Conservation (phyloP, 2,329 filamentous ascomycete species). For the Neofusicoccum umdonicola region DNA sequence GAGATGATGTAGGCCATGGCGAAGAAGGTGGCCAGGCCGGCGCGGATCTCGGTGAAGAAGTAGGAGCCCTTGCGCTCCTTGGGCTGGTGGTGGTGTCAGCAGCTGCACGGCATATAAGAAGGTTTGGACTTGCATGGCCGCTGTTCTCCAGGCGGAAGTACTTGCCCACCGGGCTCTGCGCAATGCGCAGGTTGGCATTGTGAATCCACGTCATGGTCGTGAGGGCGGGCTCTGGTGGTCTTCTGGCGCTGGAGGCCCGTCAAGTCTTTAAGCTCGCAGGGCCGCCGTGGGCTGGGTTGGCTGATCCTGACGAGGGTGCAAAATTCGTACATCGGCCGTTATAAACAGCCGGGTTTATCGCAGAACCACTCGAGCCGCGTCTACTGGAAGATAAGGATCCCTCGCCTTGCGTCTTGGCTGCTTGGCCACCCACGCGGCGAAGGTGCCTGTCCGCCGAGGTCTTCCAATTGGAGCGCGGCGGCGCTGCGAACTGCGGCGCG, state of each 20-base stretch:
- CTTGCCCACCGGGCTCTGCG: conserved; percentile 34
- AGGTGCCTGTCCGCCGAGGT: background rate
- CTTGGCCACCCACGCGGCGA: conserved; percentile 1
- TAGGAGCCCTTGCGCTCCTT: conserved; percentile 70
- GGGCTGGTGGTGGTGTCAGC: conserved; percentile 45
- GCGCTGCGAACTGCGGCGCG: background rate
- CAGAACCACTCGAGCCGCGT: background rate
- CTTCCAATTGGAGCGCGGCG: background rate
- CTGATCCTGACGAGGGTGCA: background rate
- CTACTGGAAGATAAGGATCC: background rate
- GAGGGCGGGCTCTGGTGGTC: background rate
- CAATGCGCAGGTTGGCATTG: conserved; percentile 33
- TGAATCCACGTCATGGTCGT: conserved; percentile 26
- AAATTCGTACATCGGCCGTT: background rate
- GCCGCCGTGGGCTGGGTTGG: background rate
- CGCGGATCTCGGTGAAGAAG: conserved; percentile 82
- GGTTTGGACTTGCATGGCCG: conserved; percentile 65
- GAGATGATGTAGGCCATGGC: conserved; percentile 61
- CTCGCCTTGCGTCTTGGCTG: background rate
- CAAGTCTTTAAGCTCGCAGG: background rate
- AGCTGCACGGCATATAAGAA: conserved; percentile 19
- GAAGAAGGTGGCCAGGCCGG: conserved; percentile 69
- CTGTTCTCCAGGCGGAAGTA: conserved; percentile 76
- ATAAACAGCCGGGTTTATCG: conserved; percentile 5
- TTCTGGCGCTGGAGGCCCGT: background rate